Evolutionary conservation across 371 early-diverging fungal species (phyloP), one percentile per base, ranked within the genome.

Genomic region (Apophysomyces sp.): DNA sequence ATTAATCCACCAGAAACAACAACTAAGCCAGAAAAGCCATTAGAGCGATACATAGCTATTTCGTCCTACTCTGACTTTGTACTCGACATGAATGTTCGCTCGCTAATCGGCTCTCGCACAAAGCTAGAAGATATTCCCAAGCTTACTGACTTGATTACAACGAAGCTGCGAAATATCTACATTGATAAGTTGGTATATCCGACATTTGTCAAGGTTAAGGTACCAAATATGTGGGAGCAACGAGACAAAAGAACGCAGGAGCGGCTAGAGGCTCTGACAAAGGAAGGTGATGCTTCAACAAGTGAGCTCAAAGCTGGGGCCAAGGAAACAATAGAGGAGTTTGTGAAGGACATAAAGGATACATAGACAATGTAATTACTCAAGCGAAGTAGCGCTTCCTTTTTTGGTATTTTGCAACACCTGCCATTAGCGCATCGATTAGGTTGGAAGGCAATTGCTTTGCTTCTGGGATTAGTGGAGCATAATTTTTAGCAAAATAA

Each of bases 71-170:
- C 91, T 0, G 91, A 90, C 54, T 94, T 92, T 60, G 73, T 81
- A 30, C 84, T 97, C 12, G 94, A 95, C 29, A 88, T 97, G 57
- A 88, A 90, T 16, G 90, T 95, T 0, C 86, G 91, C 32, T 94
- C 95, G 0, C 72, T 96, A 18, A 83, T 98, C 44, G 98, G 98
- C 0, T 93, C 94, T 59, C 85, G 92, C 60, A 94, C 96, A 28
- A 98, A 98, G 69, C 85, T 97, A 28, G 95, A 95, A 70, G 94
- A 95, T 67, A 80, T 97, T 41, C 97, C 98, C 11, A 95, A 94
- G 76, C 76, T 98, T 39, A 90, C 94, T 1, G 88, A 90, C 32
- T 71, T 97, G 26, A 91, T 98, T 51, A 87, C 88, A 6, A 81
- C 86, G 16, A 86, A 87, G 58, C 66, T 94, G 28, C 81, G 89